Percentiles rank a stretch among this genome's conserved stretches.
Conservation (phyloP, 306 rosid species). For the Ochetophila trinervis region DNA sequence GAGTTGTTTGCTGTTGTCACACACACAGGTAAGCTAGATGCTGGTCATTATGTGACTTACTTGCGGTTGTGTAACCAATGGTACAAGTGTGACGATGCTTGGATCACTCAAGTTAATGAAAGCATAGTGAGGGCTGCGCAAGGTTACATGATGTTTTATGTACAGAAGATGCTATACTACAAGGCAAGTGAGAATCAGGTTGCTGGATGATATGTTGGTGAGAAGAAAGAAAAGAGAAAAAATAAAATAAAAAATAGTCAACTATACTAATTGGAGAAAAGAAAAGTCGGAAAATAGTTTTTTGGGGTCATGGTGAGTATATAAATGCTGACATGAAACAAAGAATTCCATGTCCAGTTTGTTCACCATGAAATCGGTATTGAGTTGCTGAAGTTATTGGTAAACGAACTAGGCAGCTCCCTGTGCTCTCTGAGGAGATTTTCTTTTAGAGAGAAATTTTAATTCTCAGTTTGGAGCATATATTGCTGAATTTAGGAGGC, state of each 20-base stretch:
- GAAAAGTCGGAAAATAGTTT: constrained; percentile 6
- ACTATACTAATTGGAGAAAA: constrained; percentile 5
- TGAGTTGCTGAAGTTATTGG: constrained; percentile 19
- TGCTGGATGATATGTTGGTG: constrained; percentile 35
- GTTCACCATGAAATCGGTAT: constrained; percentile 24
- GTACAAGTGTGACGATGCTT: constrained; percentile 94
- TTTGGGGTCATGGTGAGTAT: constrained; percentile 27
- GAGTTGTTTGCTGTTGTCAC: constrained; percentile 92
- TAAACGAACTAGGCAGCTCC: constrained; percentile 23
- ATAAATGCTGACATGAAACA: constrained; percentile 20
- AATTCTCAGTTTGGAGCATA: constrained; percentile 45
- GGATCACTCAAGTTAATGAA: constrained; percentile 88
- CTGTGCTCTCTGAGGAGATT: constrained; percentile 28
- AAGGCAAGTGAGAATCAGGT: constrained; percentile 70
- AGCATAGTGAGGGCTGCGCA: constrained; percentile 86
- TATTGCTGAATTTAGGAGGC: constrained; percentile 65
- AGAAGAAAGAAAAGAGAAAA: neutral
- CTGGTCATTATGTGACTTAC: constrained; percentile 89
- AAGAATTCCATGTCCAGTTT: constrained; percentile 37
- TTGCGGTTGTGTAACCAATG: constrained; percentile 74
- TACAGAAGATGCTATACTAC: constrained; percentile 86
- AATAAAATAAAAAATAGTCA: too few relatives aligned
- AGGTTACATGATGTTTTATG: constrained; percentile 94
- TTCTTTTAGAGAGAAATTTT: constrained; percentile 13
- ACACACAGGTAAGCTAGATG: constrained; percentile 83